phyloP scores from a whole-genome alignment of 495 filamentous ascomycete genomes.

The Tuber magnatum region DNA sequence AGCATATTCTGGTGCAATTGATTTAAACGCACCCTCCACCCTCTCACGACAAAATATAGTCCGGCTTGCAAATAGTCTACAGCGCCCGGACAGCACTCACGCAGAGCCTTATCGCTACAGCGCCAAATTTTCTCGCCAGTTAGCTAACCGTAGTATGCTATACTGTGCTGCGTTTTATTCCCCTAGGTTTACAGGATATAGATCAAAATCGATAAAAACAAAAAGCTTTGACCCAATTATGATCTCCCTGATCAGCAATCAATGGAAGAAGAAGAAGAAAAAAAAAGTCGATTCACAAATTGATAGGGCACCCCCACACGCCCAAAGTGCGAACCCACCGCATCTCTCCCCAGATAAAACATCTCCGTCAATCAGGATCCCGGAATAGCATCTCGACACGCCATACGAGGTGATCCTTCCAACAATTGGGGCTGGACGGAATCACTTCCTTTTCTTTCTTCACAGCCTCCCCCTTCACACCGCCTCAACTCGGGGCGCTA shows the following conservation, averaged over 20 bases:
- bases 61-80: not conserved
- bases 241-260: not conserved
- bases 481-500: not conserved
- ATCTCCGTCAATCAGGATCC: not conserved
- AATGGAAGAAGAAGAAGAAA: not conserved
- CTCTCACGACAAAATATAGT: not conserved
- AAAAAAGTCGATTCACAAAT: not conserved
- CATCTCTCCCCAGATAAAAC: not conserved
- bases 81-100: not conserved
- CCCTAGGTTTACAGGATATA: not conserved
- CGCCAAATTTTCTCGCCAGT: not conserved
- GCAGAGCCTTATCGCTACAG: not conserved
- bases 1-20: not conserved
- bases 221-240: not conserved
- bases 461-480: not conserved
- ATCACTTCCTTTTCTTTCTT: not conserved
- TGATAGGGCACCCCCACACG: not conserved
- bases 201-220: not conserved
- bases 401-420: not conserved
- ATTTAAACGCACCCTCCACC: not conserved
- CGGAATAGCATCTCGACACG: not conserved
- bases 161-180: too few relatives aligned
- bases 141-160: not conserved
- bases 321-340: not conserved
- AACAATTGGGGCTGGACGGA: not conserved